Evolutionary conservation across 331 rosid species (phyloP), one percentile per base, ranked within the genome.

Genomic region (Quercus tomentella): DNA sequence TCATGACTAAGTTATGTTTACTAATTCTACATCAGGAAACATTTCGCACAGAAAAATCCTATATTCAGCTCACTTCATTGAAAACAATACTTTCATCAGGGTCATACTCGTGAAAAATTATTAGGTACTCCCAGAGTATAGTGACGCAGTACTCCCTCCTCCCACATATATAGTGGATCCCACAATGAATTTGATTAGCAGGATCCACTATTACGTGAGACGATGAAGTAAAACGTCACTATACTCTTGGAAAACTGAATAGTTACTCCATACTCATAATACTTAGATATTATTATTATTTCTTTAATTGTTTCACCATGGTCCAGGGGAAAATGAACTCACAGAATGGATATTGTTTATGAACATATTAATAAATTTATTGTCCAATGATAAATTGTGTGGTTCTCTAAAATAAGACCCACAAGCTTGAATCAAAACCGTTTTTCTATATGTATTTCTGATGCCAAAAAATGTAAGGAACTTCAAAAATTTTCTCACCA

Each of bases 81-180:
- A 63, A 63, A 15, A 58, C 6, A 63, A 16, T 17, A 63, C 41
- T 63, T 28, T 6, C 20, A 16, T 16, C 22, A 28, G 1, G 70
- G 30, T 17, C 41, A 18, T 28, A 37, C 11, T 37, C 1, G 1
- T 7, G 3, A 1, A 37, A 37, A 37, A 7, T 7, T 37, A 37
- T 37, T 37, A 37, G 0, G 11, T 8, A 37, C 3, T 7, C 45
- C 1, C 43, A 2, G 1, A 37, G 43, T 37, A 37, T 0, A 37
- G 11, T 7, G 0, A 37, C 0, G 0, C 0, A 7, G 1, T 7
- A 0, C 3, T 37, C 3, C 3, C 45, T 37, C 3, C 45, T 37
- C 1, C 2, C 3, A 7, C 11, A 7, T 37, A 2, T 7, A 37
- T 7, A 11, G 3, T 37, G 43, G 45, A 41, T 8, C 45, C 3